Evolutionary conservation across 305 asterid genomes (phyloP), one percentile per base, ranked within the genome.

Genomic region (Lippia alba): DNA sequence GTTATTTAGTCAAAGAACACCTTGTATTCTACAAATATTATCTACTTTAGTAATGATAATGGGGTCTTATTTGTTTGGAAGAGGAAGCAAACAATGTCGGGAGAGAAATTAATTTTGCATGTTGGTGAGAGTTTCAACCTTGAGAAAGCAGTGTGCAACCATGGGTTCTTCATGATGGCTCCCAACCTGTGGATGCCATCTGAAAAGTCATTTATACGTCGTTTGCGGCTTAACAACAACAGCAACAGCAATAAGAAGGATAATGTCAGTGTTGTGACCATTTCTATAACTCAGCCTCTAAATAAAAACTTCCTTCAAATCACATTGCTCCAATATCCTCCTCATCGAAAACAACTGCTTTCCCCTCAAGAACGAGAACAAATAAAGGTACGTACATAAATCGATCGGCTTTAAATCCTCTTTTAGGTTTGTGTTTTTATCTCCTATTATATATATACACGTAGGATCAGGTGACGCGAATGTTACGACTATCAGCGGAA

Each of bases 381-480:
- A 36, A 36, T 86, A 57, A 41, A 51, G 64, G 87, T 80, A 64
- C 3, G 9, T 11, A n/a, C 40, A 12, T 32, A 60, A 34, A 69
- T 48, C 8, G 19, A 24, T 19, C 3, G 9, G 24, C 5, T 11
- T 11, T 0, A 24, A 3, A 24, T 73, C 20, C 4, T 11, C 4
- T 16, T 12, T 19, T 45, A 39, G 1, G 14, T 45, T 8, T 6
- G 10, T 55, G 24, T 17, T 4, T 15, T 3, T 4, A 24, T 30
- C 12, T 11, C 20, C 14, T 0, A 30, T 24, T 4, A 11, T 30
- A 46, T 5, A 8, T 8, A 56, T 16, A 49, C n/a, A 40, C 53
- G 30, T 30, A 82, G 87, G 63, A 20, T 53, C 87, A 80, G 64
- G 89, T 83, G 40, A 32, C 45, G 9, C 74, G 89, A 17, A 87